Evolutionary conservation across 257 asterid species (phyloP), one percentile per base, ranked within the genome.

Genomic region (Schizonepeta tenuifolia): DNA sequence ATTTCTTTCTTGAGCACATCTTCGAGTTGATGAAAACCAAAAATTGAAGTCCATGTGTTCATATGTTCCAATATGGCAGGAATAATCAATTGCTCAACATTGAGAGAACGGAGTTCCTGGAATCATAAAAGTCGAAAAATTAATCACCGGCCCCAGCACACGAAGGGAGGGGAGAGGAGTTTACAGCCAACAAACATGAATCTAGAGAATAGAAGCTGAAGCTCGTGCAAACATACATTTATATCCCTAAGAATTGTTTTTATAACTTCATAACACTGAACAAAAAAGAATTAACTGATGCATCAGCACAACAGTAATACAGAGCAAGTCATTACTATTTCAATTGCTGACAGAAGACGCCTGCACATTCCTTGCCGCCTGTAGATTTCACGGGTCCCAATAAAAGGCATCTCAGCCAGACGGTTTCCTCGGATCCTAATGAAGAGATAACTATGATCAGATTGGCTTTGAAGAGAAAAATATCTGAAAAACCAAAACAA

Each of bases 351-450:
- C 15, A 92, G 79, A 73, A 92, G 87, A 65, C 96, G 92, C 14
- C 91, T 87, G 84, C 97, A 92, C 97, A 92, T 92, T 80, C 98
- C 98, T 80, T 92, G 96, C 77, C 93, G 90, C 75, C 98, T 86
- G 82, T 90, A 90, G 74, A 87, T 83, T 59, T 78, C 83, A 60
- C 98, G 96, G 51, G 97, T 90, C 67, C 93, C 98, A 65, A 92
- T 92, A 75, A 90, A 92, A 33, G 98, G 97, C 98, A 92, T 92
- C 85, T 92, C 98, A 69, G 97, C 97, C 66, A 92, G 84, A 80
- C 84, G 80, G 17, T 81, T 84, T 54, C 95, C 96, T 65, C 81
- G 96, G 73, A 91, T 86, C 84, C 97, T 91, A 82, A 49, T 11
- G 24, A 75, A 66, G 59, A 60, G 38, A 61, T 46, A 71, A 12